These are phyloP conservation scores for Aspergillus tubingensis DNA, from an alignment of 2,329 filamentous ascomycete genomes.

Conservation along the genomic window DNA sequence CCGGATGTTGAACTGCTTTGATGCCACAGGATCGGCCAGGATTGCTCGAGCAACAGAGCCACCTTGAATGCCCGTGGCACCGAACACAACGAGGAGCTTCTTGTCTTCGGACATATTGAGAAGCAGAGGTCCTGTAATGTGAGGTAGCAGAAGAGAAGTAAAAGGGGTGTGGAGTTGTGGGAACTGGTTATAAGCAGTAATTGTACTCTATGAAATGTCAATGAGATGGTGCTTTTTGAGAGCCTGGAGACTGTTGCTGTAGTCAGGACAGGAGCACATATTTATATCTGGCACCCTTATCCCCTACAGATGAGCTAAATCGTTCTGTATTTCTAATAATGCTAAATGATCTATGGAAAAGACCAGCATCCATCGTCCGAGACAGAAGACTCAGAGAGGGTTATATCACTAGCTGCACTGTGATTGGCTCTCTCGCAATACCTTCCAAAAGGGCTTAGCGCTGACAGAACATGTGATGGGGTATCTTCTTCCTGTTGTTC, in stretches of 20 bases:
- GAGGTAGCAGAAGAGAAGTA: too few relatives aligned
- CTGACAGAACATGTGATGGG: neutral
- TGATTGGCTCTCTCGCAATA: constrained; percentile 18
- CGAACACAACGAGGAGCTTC: constrained; percentile 56
- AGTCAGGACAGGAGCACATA: too few relatives aligned
- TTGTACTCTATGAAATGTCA: too few relatives aligned
- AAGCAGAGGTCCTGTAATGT: neutral
- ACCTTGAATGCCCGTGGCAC: constrained; percentile 60
- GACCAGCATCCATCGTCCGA: neutral
- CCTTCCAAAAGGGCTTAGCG: constrained; percentile 17
- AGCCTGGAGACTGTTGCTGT: too few relatives aligned
- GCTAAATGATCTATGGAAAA: neutral
- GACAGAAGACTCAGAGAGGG: neutral
- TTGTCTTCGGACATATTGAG: neutral
- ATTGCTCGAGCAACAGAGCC: constrained; percentile 52
- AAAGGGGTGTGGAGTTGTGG: too few relatives aligned
- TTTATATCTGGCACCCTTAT: too few relatives aligned
- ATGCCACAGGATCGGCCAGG: constrained; percentile 43
- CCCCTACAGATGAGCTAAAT: too few relatives aligned
- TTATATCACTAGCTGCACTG: neutral
- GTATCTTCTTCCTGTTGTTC: neutral
- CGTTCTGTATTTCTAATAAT: neutral
- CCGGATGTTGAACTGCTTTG: constrained; percentile 51
- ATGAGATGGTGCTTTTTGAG: too few relatives aligned
- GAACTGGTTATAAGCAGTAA: too few relatives aligned